Evolutionary conservation across 768 basidiomycete genomes (phyloP).

Genomic region (Cyclocybe aegerita): DNA sequence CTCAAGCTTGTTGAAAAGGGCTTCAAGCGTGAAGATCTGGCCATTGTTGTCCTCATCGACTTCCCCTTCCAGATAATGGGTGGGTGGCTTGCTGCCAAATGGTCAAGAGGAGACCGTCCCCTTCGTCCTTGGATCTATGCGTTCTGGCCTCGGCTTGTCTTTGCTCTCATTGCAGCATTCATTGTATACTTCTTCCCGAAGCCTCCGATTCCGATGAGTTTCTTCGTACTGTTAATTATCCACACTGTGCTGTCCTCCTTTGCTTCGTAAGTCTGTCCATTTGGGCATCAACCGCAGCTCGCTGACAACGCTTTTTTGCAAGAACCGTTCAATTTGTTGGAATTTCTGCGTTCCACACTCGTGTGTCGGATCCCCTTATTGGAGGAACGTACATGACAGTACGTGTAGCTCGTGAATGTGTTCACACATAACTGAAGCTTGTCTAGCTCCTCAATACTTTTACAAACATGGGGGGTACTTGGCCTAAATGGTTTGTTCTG

Average conservation of each 20-base stretch:
- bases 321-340: conserved; percentile 99
- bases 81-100: conserved; percentile 91
- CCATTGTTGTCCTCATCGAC: conserved; percentile 93
- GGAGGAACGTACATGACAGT: conserved; percentile 99
- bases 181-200: conserved; percentile 86
- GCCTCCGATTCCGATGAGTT: conserved; percentile 68
- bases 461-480: conserved; percentile 95
- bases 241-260: conserved; percentile 86
- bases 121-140: conserved; percentile 88
- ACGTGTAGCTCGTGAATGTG: conserved; percentile 23
- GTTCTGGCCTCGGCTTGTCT: conserved; percentile 83
- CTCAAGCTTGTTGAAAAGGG: conserved; percentile 98
- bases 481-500: conserved; percentile 96
- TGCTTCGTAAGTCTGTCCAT: conserved; percentile 61
- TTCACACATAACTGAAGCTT: conserved; percentile 1
- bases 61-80: conserved; percentile 97
- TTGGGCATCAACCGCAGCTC: background rate
- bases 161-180: conserved; percentile 69
- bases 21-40: conserved; percentile 90
- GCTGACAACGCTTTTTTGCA: background rate
- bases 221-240: conserved; percentile 78
- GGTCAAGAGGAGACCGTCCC: conserved; percentile 79
- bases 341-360: conserved; percentile 98
- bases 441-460: conserved; percentile 89
- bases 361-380: conserved; percentile 93